phyloP scores from a whole-genome alignment of 2,329 filamentous ascomycete species.

The Pseudocercospora musae region DNA sequence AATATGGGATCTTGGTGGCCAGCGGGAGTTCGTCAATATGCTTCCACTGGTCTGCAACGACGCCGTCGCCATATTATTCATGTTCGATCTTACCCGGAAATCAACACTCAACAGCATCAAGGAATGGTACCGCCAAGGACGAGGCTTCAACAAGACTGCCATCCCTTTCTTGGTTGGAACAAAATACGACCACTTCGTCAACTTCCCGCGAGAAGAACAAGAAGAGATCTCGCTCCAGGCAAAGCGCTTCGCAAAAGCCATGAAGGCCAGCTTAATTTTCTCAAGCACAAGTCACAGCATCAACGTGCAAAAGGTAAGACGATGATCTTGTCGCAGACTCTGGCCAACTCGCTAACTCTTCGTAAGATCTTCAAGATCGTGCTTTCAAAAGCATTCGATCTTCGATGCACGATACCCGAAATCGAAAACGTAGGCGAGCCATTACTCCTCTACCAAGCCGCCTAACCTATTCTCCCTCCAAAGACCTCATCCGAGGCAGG shows the following conservation, averaged over 20 bases:
- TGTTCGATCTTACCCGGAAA: slow-evolving; percentile 98
- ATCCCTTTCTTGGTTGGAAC: slow-evolving; percentile 96
- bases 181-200: slow-evolving; percentile 99
- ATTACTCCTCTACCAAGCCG: slow-evolving; percentile 72
- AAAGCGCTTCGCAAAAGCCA: slow-evolving; percentile 92
- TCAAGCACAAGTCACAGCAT: slow-evolving; percentile 99
- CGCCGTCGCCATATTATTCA: slow-evolving; percentile 96
- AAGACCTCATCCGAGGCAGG: not conserved
- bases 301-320: slow-evolving; percentile 81
- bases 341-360: not conserved
- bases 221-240: slow-evolving; percentile 98
- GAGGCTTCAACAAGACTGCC: slow-evolving; percentile 99
- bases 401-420: slow-evolving; percentile 98
- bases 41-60: slow-evolving; percentile 98
- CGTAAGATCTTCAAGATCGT: slow-evolving; percentile 99
- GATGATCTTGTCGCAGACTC: slow-evolving; percentile 1
- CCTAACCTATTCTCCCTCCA: slow-evolving; percentile 23
- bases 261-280: slow-evolving; percentile 97
- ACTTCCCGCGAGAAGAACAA: slow-evolving; percentile 94
- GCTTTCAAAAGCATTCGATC: slow-evolving; percentile 94
- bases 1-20: slow-evolving; percentile 97
- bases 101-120: slow-evolving; percentile 99
- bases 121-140: slow-evolving; percentile 97
- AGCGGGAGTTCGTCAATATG: slow-evolving; percentile 99
- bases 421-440: slow-evolving; percentile 98